Base-by-base conservation (phyloP, 768 basidiomycete species). In the Lanmaoa rubissima region DNA sequence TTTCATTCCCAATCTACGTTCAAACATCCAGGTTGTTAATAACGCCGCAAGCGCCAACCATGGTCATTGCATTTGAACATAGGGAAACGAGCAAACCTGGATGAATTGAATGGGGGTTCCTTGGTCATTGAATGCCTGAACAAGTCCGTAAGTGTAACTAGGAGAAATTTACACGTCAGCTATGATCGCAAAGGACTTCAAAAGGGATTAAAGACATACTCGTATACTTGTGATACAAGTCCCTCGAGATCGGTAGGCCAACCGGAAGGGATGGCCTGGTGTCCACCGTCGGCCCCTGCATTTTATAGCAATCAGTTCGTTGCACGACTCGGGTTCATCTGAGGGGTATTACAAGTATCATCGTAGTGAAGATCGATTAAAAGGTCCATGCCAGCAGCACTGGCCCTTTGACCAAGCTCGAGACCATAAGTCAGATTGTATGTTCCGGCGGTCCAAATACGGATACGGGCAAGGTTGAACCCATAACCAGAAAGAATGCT, bases 181-280 rank as follows among this genome's bases (percentile, higher is more conserved):
- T 11, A 31, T 21, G 21, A 55, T 5, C 3, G 16, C 12, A 16
- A 24, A 16, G 9, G 21, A 17, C n/a, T 28, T 28, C 19, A n/a
- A 12, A 10, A n/a, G 35, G 35, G n/a, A 26, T n/a, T 9, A 34
- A 2, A 38, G 21, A 39, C 54, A 16, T 45, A 63, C 62, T 28
- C 28, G 48, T 63, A 56, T 14, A 59, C 46, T 1, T 4, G 46
- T 40, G 53, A 45, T 5, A 48, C 11, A 24, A 60, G 54, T 45
- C 46, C 62, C 1, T 64, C 31, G 6, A 60, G 54, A 53, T 60
- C 45, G 5, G 51, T 41, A 13, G 62, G 62, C 58, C 62, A 64
- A 54, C 51, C 45, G 2, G 32, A 19, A 48, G 62, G 62, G 16
- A 57, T 64, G 16, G 34, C 17, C 21, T 63, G 62, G 7, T 24